Evolutionary conservation across 208 protist genomes (phyloP), one percentile per base, ranked within the genome.

Genomic region (Acanthamoeba lenticulata): DNA sequence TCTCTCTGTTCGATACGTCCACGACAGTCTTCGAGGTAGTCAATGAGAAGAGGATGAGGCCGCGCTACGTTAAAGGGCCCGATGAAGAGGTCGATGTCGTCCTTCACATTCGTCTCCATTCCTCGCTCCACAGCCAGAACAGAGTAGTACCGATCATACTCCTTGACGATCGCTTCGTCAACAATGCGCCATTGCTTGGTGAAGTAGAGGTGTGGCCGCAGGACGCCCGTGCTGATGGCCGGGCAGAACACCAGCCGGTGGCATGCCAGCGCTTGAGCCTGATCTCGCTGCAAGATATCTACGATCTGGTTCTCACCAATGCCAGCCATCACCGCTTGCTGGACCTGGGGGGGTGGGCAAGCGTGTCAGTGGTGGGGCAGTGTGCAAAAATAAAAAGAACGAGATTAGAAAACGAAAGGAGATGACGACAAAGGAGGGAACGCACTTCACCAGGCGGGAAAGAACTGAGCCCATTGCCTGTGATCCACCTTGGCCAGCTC

Each of bases 281-380:
- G 32, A 29, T 79, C 69, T 7, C 69, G 32, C 38, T 47, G 32
- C 69, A 79, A 29, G 69, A 79, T 79, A 3, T 79, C 69, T 17
- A 79, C 36, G 7, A 79, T 79, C 69, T 79, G 69, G 38, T 79
- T 79, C 69, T 79, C 69, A 0, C 69, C 69, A 27, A 79, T 44
- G 9, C 69, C 69, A 44, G 69, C 69, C 69, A 79, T 79, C 36
- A 79, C 69, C 34, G 69, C 69, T 79, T 79, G 69, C 38, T 79
- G 69, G 4, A 79, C 38, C 69, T 79, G 38, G 21, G 11, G 11
- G 52, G 11, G 52, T 60, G 21, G 52, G 52, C 21, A 21, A 60
- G 15, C 15, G 21, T 60, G 52, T 27, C 52, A 21, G 21, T 60
- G 52, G 11, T 60, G 52, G 21, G 52, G 52, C n/a, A n/a, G n/a